Evolutionary conservation across 305 asterid species (phyloP).

Genomic region (Solanum hybrid): DNA sequence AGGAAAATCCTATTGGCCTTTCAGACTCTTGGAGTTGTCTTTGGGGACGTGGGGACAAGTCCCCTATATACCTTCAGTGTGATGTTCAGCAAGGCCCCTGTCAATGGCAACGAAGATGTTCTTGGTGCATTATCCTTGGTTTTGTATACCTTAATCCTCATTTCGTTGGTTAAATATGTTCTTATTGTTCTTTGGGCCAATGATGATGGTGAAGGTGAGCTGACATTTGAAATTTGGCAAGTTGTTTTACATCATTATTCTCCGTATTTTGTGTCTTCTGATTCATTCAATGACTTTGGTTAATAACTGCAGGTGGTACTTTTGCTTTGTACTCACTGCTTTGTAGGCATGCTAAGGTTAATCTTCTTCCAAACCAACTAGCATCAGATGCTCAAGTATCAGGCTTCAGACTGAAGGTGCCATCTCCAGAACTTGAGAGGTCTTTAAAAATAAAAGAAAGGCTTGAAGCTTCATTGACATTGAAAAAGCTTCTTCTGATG

Average conservation of each 20-base stretch:
- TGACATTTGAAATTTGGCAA: conserved; percentile 3
- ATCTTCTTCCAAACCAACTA: conserved; percentile 90
- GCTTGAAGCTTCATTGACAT: conserved; percentile 77
- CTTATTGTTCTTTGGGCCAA: conserved; percentile 79
- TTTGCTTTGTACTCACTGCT: conserved; percentile 95
- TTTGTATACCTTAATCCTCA: conserved; percentile 61
- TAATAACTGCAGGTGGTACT: conserved; percentile 80
- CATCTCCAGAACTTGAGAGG: conserved; percentile 97
- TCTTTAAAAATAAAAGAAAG: conserved; percentile 88
- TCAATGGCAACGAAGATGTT: conserved; percentile 74
- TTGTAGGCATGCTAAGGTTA: conserved; percentile 96
- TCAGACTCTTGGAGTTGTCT: conserved; percentile 93
- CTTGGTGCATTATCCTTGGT: conserved; percentile 80
- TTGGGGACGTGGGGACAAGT: conserved; percentile 99
- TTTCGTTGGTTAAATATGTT: conserved; percentile 65
- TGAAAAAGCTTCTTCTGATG: conserved; percentile 78
- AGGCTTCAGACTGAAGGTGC: conserved; percentile 94
- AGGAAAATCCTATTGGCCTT: conserved; percentile 69
- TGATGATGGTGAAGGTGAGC: conserved; percentile 83
- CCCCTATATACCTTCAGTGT: conserved; percentile 96
- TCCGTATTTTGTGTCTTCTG: neutral
- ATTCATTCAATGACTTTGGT: conserved; percentile 9
- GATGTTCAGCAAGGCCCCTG: conserved; percentile 99
- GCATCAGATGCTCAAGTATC: conserved; percentile 88
- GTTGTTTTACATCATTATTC: neutral